Base-by-base conservation (phyloP, 1,284 basidiomycete genomes). In the Rhodotorula glutinis region DNA sequence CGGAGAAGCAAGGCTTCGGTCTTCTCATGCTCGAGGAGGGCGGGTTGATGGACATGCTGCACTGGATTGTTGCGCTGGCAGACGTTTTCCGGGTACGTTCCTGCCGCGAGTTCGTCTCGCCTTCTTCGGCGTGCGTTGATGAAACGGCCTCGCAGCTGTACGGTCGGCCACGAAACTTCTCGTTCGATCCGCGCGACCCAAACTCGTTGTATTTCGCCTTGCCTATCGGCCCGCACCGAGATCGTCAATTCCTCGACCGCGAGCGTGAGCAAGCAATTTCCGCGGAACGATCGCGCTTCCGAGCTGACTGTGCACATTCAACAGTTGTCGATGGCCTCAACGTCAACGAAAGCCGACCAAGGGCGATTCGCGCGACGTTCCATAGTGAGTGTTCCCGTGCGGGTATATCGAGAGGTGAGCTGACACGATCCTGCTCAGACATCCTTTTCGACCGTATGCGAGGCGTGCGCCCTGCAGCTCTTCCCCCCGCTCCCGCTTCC, bases 161-260 rank as follows among this genome's bases (percentile, higher is more conserved):
- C 77, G 93, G 93, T 44, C 85, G 90, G 49, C 91, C 92, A 2
- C 83, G 85, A 27, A 80, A 83, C 43, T 95, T 93, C 82, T 88
- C 85, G 55, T 96, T 91, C 89, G 89, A 96, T 75, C 89, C 89
- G 66, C 83, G 87, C 25, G 87, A 94, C 78, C 83, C 86, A 0
- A 74, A 78, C 11, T 89, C 70, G 25, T 61, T 73, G 30, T 78
- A 77, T 41, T 80, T 80, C 54, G 74, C 71, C 5, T 60, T 67
- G 30, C 78, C 79, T 14, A 76, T 80, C 67, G 80, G 80, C 0
- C 79, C 79, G 8, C 77, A 77, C 69, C 77, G 79, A 56, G 79
- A 80, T 46, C 83, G 87, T 59, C 86, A 97, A 27, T 98, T 97
- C 83, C 83, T 98, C 64, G 90, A 92, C 69, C 86, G 92, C 57